Evolutionary conservation across 257 asterid genomes (phyloP).

Genomic region (Solanum chaucha): DNA sequence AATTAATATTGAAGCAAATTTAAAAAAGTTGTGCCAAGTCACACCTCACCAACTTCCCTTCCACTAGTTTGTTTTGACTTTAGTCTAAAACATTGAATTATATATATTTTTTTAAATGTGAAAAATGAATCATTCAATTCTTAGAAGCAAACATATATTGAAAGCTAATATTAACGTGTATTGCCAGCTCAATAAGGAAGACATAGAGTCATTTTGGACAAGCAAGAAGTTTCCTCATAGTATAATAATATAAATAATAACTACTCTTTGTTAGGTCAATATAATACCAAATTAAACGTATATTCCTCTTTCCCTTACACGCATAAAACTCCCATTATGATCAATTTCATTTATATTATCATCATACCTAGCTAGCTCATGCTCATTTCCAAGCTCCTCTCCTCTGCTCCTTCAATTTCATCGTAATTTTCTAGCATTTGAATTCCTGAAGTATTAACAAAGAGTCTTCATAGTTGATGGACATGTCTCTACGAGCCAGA

Average conservation of each 20-base stretch:
- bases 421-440: neutral
- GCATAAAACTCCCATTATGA: neutral
- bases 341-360: neutral
- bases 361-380: neutral
- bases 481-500: constrained; percentile 1
- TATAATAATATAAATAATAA: neutral
- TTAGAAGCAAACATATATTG: neutral
- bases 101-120: neutral
- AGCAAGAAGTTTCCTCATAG: neutral
- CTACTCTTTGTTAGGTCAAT: neutral
- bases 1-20: neutral
- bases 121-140: neutral
- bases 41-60: neutral
- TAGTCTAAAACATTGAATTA: neutral
- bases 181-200: neutral
- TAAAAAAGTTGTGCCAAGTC: neutral
- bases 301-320: neutral
- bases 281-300: neutral
- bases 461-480: neutral
- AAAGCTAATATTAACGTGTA: neutral
- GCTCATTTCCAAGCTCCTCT: neutral
- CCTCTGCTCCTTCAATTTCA: neutral
- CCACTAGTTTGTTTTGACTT: neutral
- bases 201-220: neutral
- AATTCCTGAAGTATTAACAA: neutral